These are phyloP conservation scores for Sclerotiophoma versabilis DNA, from an alignment of 2,329 filamentous ascomycete species.

Conservation along the genomic window DNA sequence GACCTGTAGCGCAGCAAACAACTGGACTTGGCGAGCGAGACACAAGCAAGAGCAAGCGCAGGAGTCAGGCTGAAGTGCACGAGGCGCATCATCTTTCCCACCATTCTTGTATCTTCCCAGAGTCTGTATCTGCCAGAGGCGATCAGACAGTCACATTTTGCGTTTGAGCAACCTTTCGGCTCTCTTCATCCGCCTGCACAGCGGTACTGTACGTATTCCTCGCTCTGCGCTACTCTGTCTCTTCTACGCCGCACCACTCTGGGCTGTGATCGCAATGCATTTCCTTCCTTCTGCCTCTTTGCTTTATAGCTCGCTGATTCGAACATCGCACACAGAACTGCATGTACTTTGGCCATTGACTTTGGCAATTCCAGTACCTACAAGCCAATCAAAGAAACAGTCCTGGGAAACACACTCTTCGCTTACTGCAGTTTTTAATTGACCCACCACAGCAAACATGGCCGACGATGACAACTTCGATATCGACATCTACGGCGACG, in stretches of 20 bases:
- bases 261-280: conserved; percentile 22
- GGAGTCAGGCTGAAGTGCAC: conserved; percentile 38
- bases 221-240: conserved; percentile 34
- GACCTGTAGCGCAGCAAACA: conserved; percentile 33
- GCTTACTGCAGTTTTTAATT: conserved; percentile 35
- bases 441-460: conserved; percentile 43
- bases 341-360: conserved; percentile 48
- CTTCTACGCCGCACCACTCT: conserved; percentile 19
- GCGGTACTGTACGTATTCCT: conserved; percentile 53
- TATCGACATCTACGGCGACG: conserved; percentile 74
- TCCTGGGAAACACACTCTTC: conserved; percentile 32
- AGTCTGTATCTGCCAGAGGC: conserved; percentile 51
- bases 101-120: conserved; percentile 45
- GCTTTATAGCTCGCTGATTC: conserved; percentile 47
- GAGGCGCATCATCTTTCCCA: conserved; percentile 37
- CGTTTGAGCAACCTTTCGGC: conserved; percentile 45
- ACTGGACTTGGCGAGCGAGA: conserved; percentile 29
- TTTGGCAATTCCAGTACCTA: conserved; percentile 48
- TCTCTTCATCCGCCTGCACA: conserved; percentile 39
- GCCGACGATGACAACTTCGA: conserved; percentile 74
- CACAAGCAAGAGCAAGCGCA: conserved; percentile 29
- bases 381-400: conserved; percentile 47
- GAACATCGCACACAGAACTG: conserved; percentile 42
- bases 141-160: conserved; percentile 45
- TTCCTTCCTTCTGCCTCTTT: conserved; percentile 18